These are phyloP conservation scores for Gonapodya sp. DNA, from an alignment of 192 early-diverging fungal species.

Conservation along the genomic window DNA sequence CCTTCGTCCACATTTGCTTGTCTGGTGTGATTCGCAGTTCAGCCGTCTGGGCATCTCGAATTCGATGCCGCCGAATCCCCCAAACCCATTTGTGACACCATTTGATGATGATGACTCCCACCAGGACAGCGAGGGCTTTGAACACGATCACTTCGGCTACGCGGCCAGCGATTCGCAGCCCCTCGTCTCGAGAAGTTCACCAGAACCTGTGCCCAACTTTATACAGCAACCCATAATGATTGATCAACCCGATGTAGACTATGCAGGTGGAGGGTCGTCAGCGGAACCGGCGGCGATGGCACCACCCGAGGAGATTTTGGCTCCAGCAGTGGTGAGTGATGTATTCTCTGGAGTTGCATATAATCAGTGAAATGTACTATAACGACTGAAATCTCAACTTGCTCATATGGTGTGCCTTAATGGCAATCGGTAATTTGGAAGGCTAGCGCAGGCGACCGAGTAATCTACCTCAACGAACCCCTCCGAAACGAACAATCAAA, in stretches of 20 bases:
- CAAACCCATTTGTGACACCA: neutral
- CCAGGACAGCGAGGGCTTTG: neutral
- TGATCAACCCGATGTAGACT: neutral
- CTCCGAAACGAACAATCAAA: slow-evolving; percentile 65
- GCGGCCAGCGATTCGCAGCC: neutral
- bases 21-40: no score
- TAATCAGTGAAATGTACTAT: no score
- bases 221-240: neutral
- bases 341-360: no score
- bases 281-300: neutral
- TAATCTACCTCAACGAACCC: slow-evolving; percentile 82
- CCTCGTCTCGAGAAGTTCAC: neutral
- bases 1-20: neutral
- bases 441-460: slow-evolving; percentile 32
- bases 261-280: neutral
- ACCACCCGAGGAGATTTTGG: neutral
- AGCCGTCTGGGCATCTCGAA: no score
- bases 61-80: neutral
- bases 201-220: neutral
- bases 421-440: no score
- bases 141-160: no score
- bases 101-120: neutral
- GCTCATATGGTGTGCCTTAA: no score
- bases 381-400: no score
- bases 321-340: neutral